Percentiles rank a stretch among this genome's conserved stretches.
These are phyloP conservation scores for Sphaerulina populicola DNA, from an alignment of 2,329 filamentous ascomycete genomes.

Conservation along the genomic window DNA sequence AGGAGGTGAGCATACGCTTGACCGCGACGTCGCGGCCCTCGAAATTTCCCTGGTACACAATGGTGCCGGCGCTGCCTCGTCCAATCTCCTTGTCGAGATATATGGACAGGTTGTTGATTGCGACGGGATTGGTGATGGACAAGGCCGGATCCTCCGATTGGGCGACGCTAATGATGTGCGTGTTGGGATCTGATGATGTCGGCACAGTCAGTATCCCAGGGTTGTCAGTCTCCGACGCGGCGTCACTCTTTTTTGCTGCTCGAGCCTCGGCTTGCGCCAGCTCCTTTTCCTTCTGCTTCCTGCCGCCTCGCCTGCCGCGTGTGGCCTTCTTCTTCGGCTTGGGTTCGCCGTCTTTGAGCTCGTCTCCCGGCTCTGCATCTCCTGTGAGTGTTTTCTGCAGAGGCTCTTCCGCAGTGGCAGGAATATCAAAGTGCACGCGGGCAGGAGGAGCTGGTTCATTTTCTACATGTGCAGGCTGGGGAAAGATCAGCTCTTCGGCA, in stretches of 20 bases:
- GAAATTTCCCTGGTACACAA: conserved; percentile 90
- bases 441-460: conserved; percentile 8
- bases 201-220: conserved; percentile 26
- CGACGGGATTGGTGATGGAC: conserved; percentile 38
- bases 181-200: background rate
- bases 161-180: conserved; percentile 37
- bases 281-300: conserved; percentile 39
- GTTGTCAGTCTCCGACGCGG: conserved; percentile 3
- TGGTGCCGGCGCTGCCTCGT: conserved; percentile 89
- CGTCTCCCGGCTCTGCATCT: background rate
- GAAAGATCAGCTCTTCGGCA: conserved; percentile 32
- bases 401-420: conserved; percentile 3
- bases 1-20: conserved; percentile 92
- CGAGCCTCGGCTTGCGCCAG: conserved; percentile 31
- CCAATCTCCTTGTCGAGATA: conserved; percentile 54
- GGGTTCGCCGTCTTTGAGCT: conserved; percentile 9
- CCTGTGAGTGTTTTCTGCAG: conserved; percentile 18
- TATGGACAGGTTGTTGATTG: conserved; percentile 54
- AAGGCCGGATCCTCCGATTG: conserved; percentile 37
- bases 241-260: conserved; percentile 28
- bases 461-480: conserved; percentile 16
- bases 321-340: conserved; percentile 43
- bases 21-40: conserved; percentile 85
- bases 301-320: conserved; percentile 42
- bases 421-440: conserved; percentile 15